Base-by-base conservation (phyloP, 768 basidiomycete genomes). In the Pisolithus sp. region DNA sequence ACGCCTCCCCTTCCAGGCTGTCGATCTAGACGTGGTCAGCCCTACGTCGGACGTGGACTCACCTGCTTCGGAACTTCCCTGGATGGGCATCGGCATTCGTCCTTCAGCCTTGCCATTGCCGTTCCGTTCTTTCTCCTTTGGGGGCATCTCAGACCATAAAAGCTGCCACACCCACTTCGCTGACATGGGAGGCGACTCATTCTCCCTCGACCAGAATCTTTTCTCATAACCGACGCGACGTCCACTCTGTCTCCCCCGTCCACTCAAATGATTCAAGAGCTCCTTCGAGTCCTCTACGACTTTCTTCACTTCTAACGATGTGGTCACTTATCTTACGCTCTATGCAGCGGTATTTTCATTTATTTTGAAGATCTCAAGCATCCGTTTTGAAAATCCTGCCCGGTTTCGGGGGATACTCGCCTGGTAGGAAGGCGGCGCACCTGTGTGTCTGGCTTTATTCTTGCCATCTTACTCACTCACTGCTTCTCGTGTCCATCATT, bases 151-250 rank as follows among this genome's bases (percentile, higher is more conserved):
- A 26, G 37, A 53, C 47, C 59, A 47, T 31, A 63, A 30, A 54
- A 52, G 53, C 66, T 61, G 51, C 69, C 72, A 56, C 65, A 71
- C 56, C 63, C 73, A 76, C 41, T 75, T 79, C 53, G 75, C 74
- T 47, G 67, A 68, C 30, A 56, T 68, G 52, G 67, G 67, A 17
- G 66, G 64, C 7, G 59, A 59, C 28, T 68, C 71, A 37, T 71
- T 77, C 48, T 73, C 72, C 34, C 72, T 73, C 37, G 62, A 74
- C 28, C 76, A 76, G 54, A 68, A 72, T 50, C 71, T 82, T 55
- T 73, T 77, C 62, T 77, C 76, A 60, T 82, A 65, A 74, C 55
- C 49, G 54, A 51, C 59, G 49, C 23, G 48, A 57, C 56, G 55
- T 54, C 51, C 50, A 53, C 60, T 59, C 42, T 59, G 56, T 57